phyloP scores from a whole-genome alignment of 1,139 yeast genomes.

The Meyerozyma carpophila region DNA sequence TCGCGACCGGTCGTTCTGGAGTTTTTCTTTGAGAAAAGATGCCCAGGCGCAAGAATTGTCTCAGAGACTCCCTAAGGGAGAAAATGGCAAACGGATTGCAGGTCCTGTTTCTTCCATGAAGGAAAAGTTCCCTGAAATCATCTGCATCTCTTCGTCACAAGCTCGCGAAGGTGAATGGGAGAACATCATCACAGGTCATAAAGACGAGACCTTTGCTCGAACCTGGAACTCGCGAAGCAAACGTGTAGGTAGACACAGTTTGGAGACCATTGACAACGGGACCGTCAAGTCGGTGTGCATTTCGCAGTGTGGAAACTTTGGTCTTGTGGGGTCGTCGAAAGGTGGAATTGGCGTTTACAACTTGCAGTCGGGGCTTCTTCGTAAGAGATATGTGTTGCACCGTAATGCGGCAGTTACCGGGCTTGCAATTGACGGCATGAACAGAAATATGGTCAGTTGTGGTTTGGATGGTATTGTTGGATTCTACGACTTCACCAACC shows the following conservation, averaged over 20 bases:
- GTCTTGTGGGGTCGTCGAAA: constrained; percentile 79
- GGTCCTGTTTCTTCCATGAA: constrained; percentile 49
- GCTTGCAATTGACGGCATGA: constrained; percentile 83
- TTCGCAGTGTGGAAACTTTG: constrained; percentile 95
- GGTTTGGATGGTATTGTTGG: constrained; percentile 90
- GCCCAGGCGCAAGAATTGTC: constrained; percentile 95
- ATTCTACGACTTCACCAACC: constrained; percentile 77
- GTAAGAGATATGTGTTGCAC: constrained; percentile 67
- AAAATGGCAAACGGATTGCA: constrained; percentile 52
- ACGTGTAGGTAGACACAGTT: constrained; percentile 69
- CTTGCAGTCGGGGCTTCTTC: constrained; percentile 78
- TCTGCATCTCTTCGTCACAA: constrained; percentile 66
- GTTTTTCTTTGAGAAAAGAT: constrained; percentile 87
- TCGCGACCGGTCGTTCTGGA: constrained; percentile 83
- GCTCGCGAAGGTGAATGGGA: constrained; percentile 93
- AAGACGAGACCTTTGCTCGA: constrained; percentile 76
- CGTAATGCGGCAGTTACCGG: constrained; percentile 76
- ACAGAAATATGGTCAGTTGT: constrained; percentile 76
- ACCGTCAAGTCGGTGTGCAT: constrained; percentile 76
- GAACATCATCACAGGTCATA: constrained; percentile 86
- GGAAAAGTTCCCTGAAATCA: constrained; percentile 74
- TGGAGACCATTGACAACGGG: constrained; percentile 74
- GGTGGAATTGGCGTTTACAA: constrained; percentile 92
- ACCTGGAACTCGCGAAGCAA: constrained; percentile 88
- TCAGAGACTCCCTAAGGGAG: constrained; percentile 57